phyloP scores from a whole-genome alignment of 1,139 yeast genomes.

The Geotrichum cucujoidarum region DNA sequence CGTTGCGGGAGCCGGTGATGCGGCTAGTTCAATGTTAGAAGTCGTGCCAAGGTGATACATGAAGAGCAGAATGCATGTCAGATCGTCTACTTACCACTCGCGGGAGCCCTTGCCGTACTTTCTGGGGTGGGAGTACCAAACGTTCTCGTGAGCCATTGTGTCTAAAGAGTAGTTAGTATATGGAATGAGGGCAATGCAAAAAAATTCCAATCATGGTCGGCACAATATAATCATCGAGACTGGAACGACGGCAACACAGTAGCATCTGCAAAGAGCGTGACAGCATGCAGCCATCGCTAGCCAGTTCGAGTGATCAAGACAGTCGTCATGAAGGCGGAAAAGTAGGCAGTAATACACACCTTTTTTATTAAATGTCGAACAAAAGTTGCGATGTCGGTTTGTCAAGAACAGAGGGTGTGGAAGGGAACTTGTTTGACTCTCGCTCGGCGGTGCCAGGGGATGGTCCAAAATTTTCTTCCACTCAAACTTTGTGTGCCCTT shows the following conservation, averaged over 20 bases:
- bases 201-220: no score
- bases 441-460: background rate
- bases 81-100: conserved; percentile 55
- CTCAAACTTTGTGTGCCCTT: background rate
- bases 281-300: background rate
- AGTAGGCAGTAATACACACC: conserved; percentile 1
- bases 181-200: background rate
- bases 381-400: conserved; percentile 12
- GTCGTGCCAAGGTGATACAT: background rate
- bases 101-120: conserved; percentile 99
- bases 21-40: conserved; percentile 44
- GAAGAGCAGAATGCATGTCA: background rate
- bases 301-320: background rate
- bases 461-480: conserved; percentile 8
- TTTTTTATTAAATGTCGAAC: conserved; percentile 14
- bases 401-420: conserved; percentile 4
- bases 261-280: background rate
- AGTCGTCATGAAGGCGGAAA: background rate
- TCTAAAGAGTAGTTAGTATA: conserved; percentile 2
- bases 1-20: conserved; percentile 97
- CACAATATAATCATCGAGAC: no score
- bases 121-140: conserved; percentile 99
- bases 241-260: no score
- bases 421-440: no score
- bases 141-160: conserved; percentile 99